Evolutionary conservation across 345 rosid species (phyloP).

Genomic region (Corchorus capsularis): DNA sequence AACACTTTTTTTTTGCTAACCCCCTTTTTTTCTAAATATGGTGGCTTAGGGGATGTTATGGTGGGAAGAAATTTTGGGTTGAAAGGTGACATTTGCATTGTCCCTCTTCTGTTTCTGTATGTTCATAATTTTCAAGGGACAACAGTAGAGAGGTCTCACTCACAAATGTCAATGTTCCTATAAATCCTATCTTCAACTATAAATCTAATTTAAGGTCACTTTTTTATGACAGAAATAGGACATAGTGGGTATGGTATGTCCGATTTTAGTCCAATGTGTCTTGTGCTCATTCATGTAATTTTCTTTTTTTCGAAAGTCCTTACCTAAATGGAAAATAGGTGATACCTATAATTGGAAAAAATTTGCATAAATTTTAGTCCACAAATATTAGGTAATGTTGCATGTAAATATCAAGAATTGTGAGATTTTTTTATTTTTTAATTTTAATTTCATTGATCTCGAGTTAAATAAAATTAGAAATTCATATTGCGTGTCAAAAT

Average conservation of each 20-base stretch:
- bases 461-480: neutral
- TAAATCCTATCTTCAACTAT: too few relatives aligned
- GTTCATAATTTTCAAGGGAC: neutral
- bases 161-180: neutral
- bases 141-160: slow-evolving; percentile 5
- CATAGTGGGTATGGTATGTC: neutral
- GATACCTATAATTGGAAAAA: neutral
- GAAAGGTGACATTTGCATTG: neutral
- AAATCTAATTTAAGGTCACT: neutral
- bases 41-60: too few relatives aligned
- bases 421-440: too few relatives aligned
- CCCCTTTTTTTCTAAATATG: too few relatives aligned
- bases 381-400: neutral
- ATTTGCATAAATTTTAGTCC: neutral
- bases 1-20: neutral
- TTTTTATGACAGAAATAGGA: neutral
- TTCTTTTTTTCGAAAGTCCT: too few relatives aligned
- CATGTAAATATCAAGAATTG: neutral
- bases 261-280: neutral
- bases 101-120: too few relatives aligned
- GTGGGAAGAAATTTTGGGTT: neutral
- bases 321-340: neutral
- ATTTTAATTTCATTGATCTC: neutral
- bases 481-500: neutral
- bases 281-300: neutral